phyloP scores from a whole-genome alignment of 768 basidiomycete genomes.

The Hortiboletus campestris region DNA sequence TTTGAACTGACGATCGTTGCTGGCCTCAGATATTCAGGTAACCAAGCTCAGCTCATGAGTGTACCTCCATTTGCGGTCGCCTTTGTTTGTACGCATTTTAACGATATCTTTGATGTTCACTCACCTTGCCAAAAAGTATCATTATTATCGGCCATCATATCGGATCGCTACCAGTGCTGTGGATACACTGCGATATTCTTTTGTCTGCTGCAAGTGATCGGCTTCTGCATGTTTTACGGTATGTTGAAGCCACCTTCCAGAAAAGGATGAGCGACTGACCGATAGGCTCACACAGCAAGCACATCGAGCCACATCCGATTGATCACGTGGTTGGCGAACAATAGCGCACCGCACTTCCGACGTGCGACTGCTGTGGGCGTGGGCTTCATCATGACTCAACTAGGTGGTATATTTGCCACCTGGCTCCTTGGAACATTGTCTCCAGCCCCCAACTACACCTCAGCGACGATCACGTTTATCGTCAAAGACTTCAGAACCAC shows the following conservation, averaged over 20 bases:
- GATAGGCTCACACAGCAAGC: constrained; percentile 13
- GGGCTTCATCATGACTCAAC: constrained; percentile 53
- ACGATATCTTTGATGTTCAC: not conserved
- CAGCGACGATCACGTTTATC: constrained; percentile 41
- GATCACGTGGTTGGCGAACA: constrained; percentile 61
- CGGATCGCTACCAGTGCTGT: constrained; percentile 51
- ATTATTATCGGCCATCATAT: constrained; percentile 43
- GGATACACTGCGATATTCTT: constrained; percentile 46
- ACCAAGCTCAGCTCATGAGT: constrained; percentile 62
- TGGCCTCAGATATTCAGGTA: constrained; percentile 53
- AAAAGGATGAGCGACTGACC: too few relatives aligned
- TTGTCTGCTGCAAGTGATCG: constrained; percentile 41
- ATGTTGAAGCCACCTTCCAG: not conserved
- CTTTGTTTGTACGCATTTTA: constrained; percentile 38
- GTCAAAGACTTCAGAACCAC: constrained; percentile 2
- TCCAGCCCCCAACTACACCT: constrained; percentile 47
- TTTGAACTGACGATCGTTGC: constrained; percentile 49
- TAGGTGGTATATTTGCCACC: constrained; percentile 57
- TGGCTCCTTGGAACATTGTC: constrained; percentile 56
- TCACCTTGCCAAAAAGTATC: constrained; percentile 29
- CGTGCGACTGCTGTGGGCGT: constrained; percentile 59
- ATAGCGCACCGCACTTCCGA: constrained; percentile 52
- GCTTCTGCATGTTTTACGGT: too few relatives aligned
- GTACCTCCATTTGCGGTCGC: constrained; percentile 33
- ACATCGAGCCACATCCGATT: constrained; percentile 40